Evolutionary conservation across 163 green algal species (phyloP).

Genomic region (Botryococcus braunii): DNA sequence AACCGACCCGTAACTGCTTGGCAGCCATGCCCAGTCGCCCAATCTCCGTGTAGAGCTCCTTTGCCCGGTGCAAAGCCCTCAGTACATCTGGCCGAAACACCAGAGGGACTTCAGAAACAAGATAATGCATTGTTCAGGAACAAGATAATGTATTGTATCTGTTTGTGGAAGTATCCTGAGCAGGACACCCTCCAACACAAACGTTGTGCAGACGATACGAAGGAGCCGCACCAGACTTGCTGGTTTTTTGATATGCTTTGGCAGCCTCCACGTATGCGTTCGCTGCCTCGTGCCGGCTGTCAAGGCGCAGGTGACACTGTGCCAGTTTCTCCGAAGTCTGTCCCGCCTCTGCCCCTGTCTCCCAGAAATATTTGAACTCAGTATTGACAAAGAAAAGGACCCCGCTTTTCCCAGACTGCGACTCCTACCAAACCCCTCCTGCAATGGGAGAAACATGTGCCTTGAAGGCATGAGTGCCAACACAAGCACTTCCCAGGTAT

Average conservation of each 20-base stretch:
- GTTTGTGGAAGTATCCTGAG: too few species aligned
- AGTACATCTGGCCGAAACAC: conserved; percentile 39
- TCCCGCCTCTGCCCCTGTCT: conserved; percentile 57
- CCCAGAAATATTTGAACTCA: neutral
- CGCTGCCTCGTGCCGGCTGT: conserved; percentile 83
- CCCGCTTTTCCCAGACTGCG: too few species aligned
- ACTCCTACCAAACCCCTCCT: too few species aligned
- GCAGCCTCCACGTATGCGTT: conserved; percentile 75
- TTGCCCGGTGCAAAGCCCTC: conserved; percentile 56
- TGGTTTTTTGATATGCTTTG: conserved; percentile 66
- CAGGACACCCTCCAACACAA: too few species aligned
- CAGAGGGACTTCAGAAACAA: too few species aligned
- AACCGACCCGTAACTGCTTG: conserved; percentile 57
- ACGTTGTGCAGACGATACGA: too few species aligned
- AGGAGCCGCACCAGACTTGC: conserved; percentile 23
- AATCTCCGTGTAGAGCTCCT: conserved; percentile 87
- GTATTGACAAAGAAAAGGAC: neutral
- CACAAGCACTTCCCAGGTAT: neutral
- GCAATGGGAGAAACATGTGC: too few species aligned
- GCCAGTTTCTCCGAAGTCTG: conserved; percentile 69
- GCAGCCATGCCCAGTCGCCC: conserved; percentile 89
- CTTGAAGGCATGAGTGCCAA: neutral
- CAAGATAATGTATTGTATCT: too few species aligned
- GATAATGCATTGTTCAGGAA: too few species aligned
- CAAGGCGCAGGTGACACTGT: conserved; percentile 70